Percentiles rank a stretch among this genome's conserved stretches.
Evolutionary conservation across 345 rosid species (phyloP).

Genomic region (Streptanthus diversifolius): DNA sequence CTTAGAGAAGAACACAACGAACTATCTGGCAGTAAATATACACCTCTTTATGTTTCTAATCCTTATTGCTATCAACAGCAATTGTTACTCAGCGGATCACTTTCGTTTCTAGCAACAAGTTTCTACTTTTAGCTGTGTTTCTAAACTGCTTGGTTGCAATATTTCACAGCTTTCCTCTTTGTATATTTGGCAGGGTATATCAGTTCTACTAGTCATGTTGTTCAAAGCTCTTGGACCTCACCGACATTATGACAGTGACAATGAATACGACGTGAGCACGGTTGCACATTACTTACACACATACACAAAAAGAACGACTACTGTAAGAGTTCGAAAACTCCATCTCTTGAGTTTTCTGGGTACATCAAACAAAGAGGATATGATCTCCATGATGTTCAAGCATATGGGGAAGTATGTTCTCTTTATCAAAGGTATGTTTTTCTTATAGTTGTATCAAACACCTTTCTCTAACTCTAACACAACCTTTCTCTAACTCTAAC

Average conservation of each 20-base stretch:
- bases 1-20: constrained; percentile 19
- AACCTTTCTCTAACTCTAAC: too few relatives aligned
- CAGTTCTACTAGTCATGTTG: constrained; percentile 52
- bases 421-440: neutral
- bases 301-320: too few relatives aligned
- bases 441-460: neutral
- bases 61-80: neutral
- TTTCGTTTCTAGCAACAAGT: neutral
- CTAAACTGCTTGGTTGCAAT: neutral
- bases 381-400: constrained; percentile 84
- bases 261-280: too few relatives aligned
- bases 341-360: constrained; percentile 63
- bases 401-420: constrained; percentile 69
- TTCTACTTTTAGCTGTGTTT: neutral
- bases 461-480: neutral
- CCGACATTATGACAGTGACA: constrained; percentile 61
- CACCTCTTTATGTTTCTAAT: neutral
- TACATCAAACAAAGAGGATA: constrained; percentile 93
- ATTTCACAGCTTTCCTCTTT: neutral
- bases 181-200: constrained; percentile 50
- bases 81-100: too few relatives aligned
- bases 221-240: constrained; percentile 78
- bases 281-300: too few relatives aligned
- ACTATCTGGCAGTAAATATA: constrained; percentile 4
- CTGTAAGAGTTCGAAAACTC: constrained; percentile 68